A percentile compares a stretch with the other conserved stretches of the same genome.
These are phyloP conservation scores for Wickerhamiella azymoides DNA, from an alignment of 805 yeast species.

Conservation along the genomic window DNA sequence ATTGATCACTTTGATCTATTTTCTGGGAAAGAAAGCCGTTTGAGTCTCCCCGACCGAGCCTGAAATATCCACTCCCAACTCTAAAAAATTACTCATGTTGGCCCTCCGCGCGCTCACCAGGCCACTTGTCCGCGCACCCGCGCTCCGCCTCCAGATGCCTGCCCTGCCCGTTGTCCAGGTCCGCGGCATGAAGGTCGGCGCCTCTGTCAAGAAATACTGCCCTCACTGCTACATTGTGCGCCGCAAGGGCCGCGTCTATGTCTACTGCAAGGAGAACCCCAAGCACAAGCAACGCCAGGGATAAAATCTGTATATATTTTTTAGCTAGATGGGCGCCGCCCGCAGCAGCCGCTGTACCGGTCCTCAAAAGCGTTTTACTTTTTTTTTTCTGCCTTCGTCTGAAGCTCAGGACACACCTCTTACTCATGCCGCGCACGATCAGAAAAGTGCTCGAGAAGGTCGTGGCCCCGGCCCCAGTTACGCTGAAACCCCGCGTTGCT, in stretches of 20 bases:
- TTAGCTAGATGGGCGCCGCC: too few relatives aligned
- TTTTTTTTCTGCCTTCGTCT: too few relatives aligned
- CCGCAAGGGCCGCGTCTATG: conserved; percentile 89
- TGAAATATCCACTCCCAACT: not conserved
- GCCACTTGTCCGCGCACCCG: not conserved
- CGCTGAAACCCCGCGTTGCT: not conserved
- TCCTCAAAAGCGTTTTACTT: too few relatives aligned
- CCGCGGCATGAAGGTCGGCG: conserved; percentile 80
- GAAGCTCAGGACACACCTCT: not conserved
- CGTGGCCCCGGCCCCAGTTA: conserved; percentile 19
- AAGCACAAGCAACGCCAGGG: conserved; percentile 88
- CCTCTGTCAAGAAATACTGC: conserved; percentile 89
- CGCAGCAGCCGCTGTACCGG: too few relatives aligned
- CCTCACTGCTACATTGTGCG: conserved; percentile 82
- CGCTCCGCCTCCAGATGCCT: conserved; percentile 2
- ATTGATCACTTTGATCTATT: too few relatives aligned
- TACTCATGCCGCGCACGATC: conserved; percentile 17
- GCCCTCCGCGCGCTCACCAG: conserved; percentile 4
- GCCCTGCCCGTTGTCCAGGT: conserved; percentile 17
- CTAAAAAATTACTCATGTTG: not conserved
- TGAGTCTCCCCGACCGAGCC: not conserved
- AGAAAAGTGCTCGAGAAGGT: conserved; percentile 17
- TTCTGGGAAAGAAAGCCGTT: too few relatives aligned
- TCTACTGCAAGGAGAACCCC: conserved; percentile 82
- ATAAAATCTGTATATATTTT: conserved; percentile 13